A percentile compares a stretch with the other conserved stretches of the same genome.
Evolutionary conservation across 2,329 filamentous ascomycete species (phyloP).

Genomic region (Talaromyces funiculosus): DNA sequence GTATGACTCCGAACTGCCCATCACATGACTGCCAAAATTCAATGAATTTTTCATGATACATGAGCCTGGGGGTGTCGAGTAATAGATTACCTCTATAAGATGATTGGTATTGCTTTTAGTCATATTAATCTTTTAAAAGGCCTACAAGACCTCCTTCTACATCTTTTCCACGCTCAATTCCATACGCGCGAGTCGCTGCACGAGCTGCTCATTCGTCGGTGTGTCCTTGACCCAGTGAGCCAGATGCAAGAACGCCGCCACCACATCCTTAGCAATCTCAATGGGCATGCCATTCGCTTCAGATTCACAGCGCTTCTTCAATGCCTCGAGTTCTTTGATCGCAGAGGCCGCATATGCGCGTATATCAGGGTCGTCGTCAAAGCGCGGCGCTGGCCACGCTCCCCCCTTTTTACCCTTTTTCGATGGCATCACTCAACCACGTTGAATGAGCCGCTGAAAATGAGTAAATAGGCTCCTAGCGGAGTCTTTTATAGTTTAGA

Average conservation of each 20-base stretch:
- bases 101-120: slow-evolving; percentile 3
- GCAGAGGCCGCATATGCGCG: not conserved
- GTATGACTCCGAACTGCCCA: not conserved
- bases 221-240: not conserved
- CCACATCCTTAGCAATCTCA: not conserved
- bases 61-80: not conserved
- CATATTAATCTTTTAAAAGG: not conserved
- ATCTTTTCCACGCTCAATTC: slow-evolving; percentile 5
- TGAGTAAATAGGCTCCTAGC: not conserved
- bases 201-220: not conserved
- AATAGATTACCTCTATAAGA: not conserved
- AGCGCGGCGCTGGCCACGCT: not conserved
- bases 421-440: not conserved
- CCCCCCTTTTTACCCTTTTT: not conserved
- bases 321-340: not conserved
- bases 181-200: not conserved
- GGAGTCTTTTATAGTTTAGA: not conserved
- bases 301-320: not conserved
- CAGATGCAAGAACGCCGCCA: not conserved
- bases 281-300: not conserved
- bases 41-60: not conserved
- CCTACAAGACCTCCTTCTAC: not conserved
- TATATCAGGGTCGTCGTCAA: not conserved
- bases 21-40: not conserved
- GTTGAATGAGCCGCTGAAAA: not conserved